Conservation (phyloP, 345 rosid species). For the Atalantia buxifolia region DNA sequence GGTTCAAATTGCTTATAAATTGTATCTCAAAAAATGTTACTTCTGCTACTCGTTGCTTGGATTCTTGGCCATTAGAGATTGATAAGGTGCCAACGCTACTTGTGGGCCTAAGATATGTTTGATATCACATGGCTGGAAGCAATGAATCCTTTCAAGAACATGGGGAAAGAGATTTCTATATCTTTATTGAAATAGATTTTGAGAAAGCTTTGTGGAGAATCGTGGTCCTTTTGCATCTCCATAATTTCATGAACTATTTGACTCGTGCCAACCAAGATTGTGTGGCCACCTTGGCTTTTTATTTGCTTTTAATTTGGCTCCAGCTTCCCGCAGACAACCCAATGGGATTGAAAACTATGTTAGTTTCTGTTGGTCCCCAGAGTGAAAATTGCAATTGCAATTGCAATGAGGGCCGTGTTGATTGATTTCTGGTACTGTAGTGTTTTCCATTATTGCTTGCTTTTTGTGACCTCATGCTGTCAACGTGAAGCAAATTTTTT, state of each 20-base stretch:
- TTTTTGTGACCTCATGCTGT: conserved; percentile 20
- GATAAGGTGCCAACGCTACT: conserved; percentile 18
- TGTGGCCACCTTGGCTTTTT: conserved; percentile 23
- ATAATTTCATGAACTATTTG: conserved; percentile 20
- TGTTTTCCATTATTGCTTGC: conserved; percentile 25
- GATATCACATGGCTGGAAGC: conserved; percentile 40
- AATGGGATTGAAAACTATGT: conserved; percentile 18
- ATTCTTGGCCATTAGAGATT: conserved; percentile 28
- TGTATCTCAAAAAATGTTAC: conserved; percentile 5
- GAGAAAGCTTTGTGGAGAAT: conserved; percentile 24
- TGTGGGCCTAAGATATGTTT: conserved; percentile 42
- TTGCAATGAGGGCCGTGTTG: conserved; percentile 13
- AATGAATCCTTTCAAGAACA: conserved; percentile 36
- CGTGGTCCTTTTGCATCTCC: conserved; percentile 36
- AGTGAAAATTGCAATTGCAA: conserved; percentile 18
- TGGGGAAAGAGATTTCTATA: conserved; percentile 31
- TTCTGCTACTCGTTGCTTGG: conserved; percentile 24
- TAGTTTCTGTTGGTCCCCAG: conserved; percentile 30
- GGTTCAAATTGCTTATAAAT: conserved; percentile 9
- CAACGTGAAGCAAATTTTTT: conserved; percentile 21
- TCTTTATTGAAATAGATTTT: conserved; percentile 28
- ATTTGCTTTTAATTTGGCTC: conserved; percentile 6
- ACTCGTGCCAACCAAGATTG: conserved; percentile 30
- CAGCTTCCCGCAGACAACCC: conserved; percentile 20
- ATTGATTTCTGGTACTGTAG: conserved; percentile 17